Base-by-base conservation (phyloP, 1,284 basidiomycete species). In the Trichosporon sp. region DNA sequence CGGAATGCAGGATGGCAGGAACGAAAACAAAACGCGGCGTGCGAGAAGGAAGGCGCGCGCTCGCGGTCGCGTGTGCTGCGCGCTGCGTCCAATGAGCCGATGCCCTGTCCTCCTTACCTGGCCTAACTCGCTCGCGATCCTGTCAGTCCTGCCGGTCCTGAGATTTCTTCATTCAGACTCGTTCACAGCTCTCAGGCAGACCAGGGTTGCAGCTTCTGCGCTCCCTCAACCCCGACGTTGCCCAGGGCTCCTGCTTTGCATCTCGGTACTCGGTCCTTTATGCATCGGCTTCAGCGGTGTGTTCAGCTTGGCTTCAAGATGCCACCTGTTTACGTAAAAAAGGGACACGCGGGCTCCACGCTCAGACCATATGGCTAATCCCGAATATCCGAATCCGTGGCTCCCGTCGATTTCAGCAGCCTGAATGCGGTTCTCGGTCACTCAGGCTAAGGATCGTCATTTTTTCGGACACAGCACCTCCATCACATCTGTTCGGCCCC, bases 381-480 rank as follows among this genome's bases (percentile, higher is more conserved):
- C 56, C 56, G 56, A 60, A 60, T 11, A 31, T 60, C 27, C 56
- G 56, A 8, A 7, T 7, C 6, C 56, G 56, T 60, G 56, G 56
- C 56, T 32, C 56, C 27, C 7, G 56, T 8, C 12, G 27, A 7
- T 29, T 13, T 32, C 27, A 4, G 56, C 29, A 23, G 56, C 29
- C 56, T 12, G 29, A 18, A n/a, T 31, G 56, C 15, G 56, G 21
- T 7, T 29, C 29, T 60, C 56, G 56, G 56, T 60, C 56, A 60
- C 56, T 60, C 27, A 32, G 15, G 29, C 56, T 31, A 15, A 31
- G 18, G 29, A 32, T 31, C 56, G 56, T 31, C 29, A 60, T 31
- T 60, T 60, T 60, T 60, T 60, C 56, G 56, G 56, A 60, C 56
- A 32, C 18, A 60, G 56, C 53, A 58, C 56, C 27, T 60, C 27